These are phyloP conservation scores for Talaromyces atroroseus DNA, from an alignment of 2,329 filamentous ascomycete genomes.

Conservation along the genomic window DNA sequence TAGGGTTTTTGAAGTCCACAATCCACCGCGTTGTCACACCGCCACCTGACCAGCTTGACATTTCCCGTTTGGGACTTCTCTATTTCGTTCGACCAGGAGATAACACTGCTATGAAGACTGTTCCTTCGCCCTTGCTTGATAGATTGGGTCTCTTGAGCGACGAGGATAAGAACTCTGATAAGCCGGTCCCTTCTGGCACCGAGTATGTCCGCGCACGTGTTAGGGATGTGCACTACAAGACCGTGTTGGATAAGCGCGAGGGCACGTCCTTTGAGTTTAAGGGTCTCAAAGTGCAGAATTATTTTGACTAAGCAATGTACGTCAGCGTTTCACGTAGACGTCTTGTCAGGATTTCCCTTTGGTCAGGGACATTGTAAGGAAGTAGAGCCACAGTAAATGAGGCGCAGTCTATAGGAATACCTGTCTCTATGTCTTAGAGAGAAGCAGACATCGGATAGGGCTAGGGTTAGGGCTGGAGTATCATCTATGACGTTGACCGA, in stretches of 20 bases:
- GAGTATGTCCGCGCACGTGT: constrained; percentile 45
- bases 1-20: constrained; percentile 27
- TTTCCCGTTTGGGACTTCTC: constrained; percentile 30
- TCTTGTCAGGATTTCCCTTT: background rate
- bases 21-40: constrained; percentile 33
- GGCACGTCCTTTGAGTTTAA: constrained; percentile 27
- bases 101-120: constrained; percentile 26
- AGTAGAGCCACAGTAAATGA: background rate
- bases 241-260: constrained; percentile 40
- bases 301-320: constrained; percentile 21
- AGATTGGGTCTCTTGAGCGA: constrained; percentile 36
- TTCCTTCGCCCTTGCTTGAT: constrained; percentile 34
- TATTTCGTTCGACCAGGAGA: constrained; percentile 36
- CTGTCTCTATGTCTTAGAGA: too few species aligned
- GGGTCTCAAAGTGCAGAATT: constrained; percentile 18
- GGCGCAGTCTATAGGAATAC: too few species aligned
- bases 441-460: background rate
- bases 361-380: background rate
- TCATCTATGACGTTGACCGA: background rate
- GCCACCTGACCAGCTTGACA: constrained; percentile 29
- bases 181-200: constrained; percentile 35
- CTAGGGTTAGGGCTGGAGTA: background rate
- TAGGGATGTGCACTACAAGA: constrained; percentile 44
- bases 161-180: constrained; percentile 34
- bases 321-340: too few species aligned